Percentiles rank a stretch among this genome's conserved stretches.
Conservation (phyloP, 768 basidiomycete species). For the Trametes cinnabarina region DNA sequence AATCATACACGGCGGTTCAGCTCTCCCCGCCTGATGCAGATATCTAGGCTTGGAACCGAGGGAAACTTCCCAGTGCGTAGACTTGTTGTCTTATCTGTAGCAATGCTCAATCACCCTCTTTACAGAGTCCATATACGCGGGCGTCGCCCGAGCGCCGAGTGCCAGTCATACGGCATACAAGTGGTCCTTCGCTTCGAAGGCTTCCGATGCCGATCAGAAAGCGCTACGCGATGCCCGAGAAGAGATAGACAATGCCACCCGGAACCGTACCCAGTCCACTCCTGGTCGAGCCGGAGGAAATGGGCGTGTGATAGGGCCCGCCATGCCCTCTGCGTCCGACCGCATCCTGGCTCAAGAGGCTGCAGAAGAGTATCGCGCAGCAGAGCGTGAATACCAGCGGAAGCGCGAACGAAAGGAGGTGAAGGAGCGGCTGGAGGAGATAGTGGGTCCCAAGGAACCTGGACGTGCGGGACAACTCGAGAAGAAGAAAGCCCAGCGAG, state of each 20-base stretch:
- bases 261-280: slow-evolving; percentile 25
- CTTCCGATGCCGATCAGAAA: slow-evolving; percentile 53
- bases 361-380: slow-evolving; percentile 47
- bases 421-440: slow-evolving; percentile 70
- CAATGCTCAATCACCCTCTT: not conserved
- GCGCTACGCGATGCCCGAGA: slow-evolving; percentile 59
- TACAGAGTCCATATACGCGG: slow-evolving; percentile 57
- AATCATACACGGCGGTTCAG: slow-evolving; percentile 3
- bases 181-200: slow-evolving; percentile 80
- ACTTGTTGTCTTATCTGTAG: not conserved
- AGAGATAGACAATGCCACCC: slow-evolving; percentile 51
- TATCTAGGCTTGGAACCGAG: slow-evolving; percentile 75
- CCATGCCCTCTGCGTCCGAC: slow-evolving; percentile 68
- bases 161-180: slow-evolving; percentile 80
- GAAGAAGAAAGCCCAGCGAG: slow-evolving; percentile 76
- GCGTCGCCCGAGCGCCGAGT: slow-evolving; percentile 53
- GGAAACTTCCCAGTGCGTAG: slow-evolving; percentile 61
- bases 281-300: slow-evolving; percentile 16
- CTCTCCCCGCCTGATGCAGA: not conserved
- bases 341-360: slow-evolving; percentile 68
- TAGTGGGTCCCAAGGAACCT: slow-evolving; percentile 75
- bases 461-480: slow-evolving; percentile 85
- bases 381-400: slow-evolving; percentile 55
- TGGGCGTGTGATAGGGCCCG: slow-evolving; percentile 60
- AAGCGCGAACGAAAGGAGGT: slow-evolving; percentile 67